Base-by-base conservation (phyloP, 2,329 filamentous ascomycete genomes). In the Pseudovirgaria hyperparasitica region DNA sequence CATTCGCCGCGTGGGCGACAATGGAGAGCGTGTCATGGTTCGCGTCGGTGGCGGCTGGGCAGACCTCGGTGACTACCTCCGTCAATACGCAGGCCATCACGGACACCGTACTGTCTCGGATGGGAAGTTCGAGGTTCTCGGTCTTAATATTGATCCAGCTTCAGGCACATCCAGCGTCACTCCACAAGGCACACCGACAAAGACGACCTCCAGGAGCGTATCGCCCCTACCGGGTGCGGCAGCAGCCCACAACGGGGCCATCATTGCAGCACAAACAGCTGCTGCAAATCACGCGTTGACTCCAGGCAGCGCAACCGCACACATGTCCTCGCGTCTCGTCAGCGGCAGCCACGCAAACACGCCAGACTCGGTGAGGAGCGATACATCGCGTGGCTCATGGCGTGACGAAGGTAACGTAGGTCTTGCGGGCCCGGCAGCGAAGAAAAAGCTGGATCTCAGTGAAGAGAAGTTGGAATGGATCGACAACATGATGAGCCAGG, bases 41-140 rank as follows among this genome's bases (percentile, higher is more conserved):
- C 80, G 90, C 19, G 87, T 98, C 9, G 90, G 90, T 9, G 90
- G 90, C 32, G 90, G 90, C n/a, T 98, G 90, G 90, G 85, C 86
- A 9, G 90, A 98, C 52, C 63, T 98, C 12, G 87, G 81, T 19
- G 90, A 96, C 52, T 98, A 94, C 46, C 65, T 98, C 22, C 79
- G 85, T 41, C 84, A 93, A 51, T 98, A 94, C 44, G 86, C 85
- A 6, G 74, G 76, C 32, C 90, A 98, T 48, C 90, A 98, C 49
- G 81, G 82, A 22, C 76, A 82, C n/a, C 74, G 70, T 23, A 63
- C 67, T 16, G 62, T 68, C 12, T 65, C 62, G 16, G 68, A 71
- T 19, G 61, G 61, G 9, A 59, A 58, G 19, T 60, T 74, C 9
- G 69, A 75, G 37, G 59, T 74, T 10, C 55, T 69, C 28, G 67